Percentiles rank a stretch among this genome's conserved stretches.
Evolutionary conservation across 2,329 filamentous ascomycete species (phyloP).

Genomic region (Davidsoniella australis): DNA sequence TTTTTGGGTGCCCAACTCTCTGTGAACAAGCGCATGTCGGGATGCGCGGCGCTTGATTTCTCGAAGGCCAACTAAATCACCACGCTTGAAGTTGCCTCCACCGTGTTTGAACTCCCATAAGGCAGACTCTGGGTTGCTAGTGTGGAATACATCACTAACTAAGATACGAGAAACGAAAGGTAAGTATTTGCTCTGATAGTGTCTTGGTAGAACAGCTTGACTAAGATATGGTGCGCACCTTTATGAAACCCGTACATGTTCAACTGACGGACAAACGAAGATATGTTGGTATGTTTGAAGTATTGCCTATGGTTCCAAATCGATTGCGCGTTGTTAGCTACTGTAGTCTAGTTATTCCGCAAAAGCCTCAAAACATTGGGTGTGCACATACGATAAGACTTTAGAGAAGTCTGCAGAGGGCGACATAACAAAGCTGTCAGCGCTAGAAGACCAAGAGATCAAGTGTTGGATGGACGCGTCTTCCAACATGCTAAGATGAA

Average conservation of each 20-base stretch:
- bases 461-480: constrained; percentile 84
- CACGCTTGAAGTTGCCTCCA: constrained; percentile 90
- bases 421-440: constrained; percentile 98
- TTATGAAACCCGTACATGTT: constrained; percentile 99
- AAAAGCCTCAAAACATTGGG: constrained; percentile 1
- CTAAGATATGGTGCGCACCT: constrained; percentile 35
- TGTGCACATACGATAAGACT: constrained; percentile 67
- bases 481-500: constrained; percentile 67
- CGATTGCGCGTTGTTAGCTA: background rate
- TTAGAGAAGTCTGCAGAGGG: constrained; percentile 95
- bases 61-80: constrained; percentile 73
- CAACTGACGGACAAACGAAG: constrained; percentile 89
- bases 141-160: constrained; percentile 98
- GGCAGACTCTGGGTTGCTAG: constrained; percentile 78
- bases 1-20: constrained; percentile 68
- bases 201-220: background rate
- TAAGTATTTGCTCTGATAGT: background rate
- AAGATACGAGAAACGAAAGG: constrained; percentile 5
- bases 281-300: constrained; percentile 98
- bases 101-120: constrained; percentile 99
- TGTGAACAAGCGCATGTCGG: constrained; percentile 78
- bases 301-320: constrained; percentile 51
- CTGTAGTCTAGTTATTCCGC: too few species aligned
- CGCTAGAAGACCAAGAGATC: constrained; percentile 86
- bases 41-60: constrained; percentile 95